Percentiles rank a stretch among this genome's conserved stretches.
Conservation (phyloP, 2,329 filamentous ascomycete species). For the Monosporascus sp. region DNA sequence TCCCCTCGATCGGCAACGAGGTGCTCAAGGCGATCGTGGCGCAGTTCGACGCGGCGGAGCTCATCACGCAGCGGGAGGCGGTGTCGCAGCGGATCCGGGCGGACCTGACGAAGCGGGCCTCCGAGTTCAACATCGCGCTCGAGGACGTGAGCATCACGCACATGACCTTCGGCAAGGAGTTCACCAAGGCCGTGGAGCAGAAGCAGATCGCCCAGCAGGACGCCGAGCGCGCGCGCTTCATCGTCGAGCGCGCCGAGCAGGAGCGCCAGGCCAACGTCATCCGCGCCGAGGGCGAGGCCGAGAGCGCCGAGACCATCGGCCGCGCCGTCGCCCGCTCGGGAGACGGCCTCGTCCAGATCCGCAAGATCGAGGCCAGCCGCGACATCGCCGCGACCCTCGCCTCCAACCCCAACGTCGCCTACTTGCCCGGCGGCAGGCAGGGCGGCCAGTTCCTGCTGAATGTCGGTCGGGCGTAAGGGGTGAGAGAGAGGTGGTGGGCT, state of each 20-base stretch:
- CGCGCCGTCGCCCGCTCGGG: constrained; percentile 90
- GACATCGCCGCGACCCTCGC: constrained; percentile 92
- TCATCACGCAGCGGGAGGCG: constrained; percentile 97
- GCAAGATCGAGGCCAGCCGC: constrained; percentile 93
- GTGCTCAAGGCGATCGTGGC: constrained; percentile 98
- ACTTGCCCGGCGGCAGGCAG: constrained; percentile 72
- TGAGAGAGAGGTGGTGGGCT: neutral
- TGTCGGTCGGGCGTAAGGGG: constrained; percentile 36
- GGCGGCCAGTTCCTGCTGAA: constrained; percentile 48
- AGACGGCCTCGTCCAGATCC: constrained; percentile 90
- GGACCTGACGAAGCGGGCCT: constrained; percentile 85
- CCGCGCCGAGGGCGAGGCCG: constrained; percentile 93
- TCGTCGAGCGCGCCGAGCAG: constrained; percentile 98
- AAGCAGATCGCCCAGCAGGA: constrained; percentile 99
- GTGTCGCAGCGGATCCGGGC: constrained; percentile 90
- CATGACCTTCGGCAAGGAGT: constrained; percentile 99
- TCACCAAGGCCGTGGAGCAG: constrained; percentile 97
- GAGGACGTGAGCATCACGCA: constrained; percentile 99
- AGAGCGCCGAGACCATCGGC: constrained; percentile 91
- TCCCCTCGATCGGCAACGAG: constrained; percentile 98
- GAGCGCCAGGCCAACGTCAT: constrained; percentile 98
- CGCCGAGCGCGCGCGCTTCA: constrained; percentile 93
- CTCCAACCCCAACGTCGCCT: constrained; percentile 90
- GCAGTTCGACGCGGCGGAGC: constrained; percentile 96
- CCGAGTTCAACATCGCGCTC: constrained; percentile 98